Percentiles rank a stretch among this genome's conserved stretches.
Evolutionary conservation across 495 filamentous ascomycete species (phyloP).

Genomic region (Neurospora tetraspora): DNA sequence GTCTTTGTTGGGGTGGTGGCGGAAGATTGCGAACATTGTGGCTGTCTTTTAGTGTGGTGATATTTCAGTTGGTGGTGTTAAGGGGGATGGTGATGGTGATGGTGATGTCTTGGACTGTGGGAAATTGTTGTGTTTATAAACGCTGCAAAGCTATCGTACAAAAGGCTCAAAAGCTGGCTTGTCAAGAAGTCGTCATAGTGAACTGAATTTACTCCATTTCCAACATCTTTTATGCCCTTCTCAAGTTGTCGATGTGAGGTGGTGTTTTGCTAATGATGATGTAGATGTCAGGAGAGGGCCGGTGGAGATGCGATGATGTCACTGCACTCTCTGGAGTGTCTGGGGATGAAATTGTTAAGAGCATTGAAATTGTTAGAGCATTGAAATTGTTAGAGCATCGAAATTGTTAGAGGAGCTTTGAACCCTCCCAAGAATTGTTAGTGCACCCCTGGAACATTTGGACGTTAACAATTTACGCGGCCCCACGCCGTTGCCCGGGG

Average conservation of each 20-base stretch:
- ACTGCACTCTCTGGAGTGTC: neutral
- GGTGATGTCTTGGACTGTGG: neutral
- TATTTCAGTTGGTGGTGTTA: neutral
- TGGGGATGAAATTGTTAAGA: too few species aligned
- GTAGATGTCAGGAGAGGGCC: neutral
- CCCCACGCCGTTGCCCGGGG: neutral
- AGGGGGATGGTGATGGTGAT: neutral
- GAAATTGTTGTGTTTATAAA: neutral
- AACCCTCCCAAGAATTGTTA: neutral
- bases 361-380: too few species aligned
- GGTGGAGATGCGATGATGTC: neutral
- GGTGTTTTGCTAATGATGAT: neutral
- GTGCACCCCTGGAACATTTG: neutral
- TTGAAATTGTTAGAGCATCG: too few species aligned
- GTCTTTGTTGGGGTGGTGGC: slow-evolving; percentile 41
- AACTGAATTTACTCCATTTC: neutral
- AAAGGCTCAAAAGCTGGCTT: neutral
- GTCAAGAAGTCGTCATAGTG: neutral
- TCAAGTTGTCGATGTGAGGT: too few species aligned
- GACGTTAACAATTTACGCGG: neutral
- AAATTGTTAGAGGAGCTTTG: too few species aligned
- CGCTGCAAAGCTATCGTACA: neutral
- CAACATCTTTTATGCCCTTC: neutral
- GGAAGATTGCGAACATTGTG: slow-evolving; percentile 44
- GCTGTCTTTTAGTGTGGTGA: neutral